These are phyloP conservation scores for Phanerochaete carnosa DNA, from an alignment of 768 basidiomycete species.

Conservation along the genomic window DNA sequence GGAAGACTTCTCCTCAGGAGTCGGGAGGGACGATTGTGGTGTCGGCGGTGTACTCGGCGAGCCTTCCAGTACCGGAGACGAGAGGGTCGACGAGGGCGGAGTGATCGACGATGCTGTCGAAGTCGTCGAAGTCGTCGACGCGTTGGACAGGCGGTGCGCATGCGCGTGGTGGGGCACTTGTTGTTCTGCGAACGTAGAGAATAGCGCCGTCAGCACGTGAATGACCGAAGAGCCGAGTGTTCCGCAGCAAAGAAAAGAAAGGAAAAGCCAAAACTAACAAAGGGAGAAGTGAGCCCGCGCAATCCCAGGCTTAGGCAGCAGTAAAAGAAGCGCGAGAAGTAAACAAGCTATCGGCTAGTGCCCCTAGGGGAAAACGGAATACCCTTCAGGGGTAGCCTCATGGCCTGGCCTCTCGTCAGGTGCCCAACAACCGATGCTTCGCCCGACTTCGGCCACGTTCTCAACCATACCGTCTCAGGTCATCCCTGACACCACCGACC, in stretches of 20 bases:
- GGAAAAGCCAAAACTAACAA: background rate
- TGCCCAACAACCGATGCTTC: too few relatives aligned
- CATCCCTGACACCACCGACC: too few relatives aligned
- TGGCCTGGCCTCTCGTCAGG: background rate
- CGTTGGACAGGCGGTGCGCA: constrained; percentile 16
- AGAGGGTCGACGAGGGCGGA: constrained; percentile 10
- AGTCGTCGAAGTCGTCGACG: constrained; percentile 18
- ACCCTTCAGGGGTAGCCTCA: background rate
- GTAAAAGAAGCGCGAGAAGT: background rate
- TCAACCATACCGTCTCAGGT: background rate
- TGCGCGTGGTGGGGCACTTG: constrained; percentile 1
- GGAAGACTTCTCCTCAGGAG: background rate
- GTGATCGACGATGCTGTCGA: constrained; percentile 3
- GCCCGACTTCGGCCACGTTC: too few relatives aligned
- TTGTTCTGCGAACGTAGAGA: background rate
- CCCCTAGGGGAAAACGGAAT: background rate
- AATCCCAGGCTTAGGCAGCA: background rate
- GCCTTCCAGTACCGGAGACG: background rate
- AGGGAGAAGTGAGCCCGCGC: background rate
- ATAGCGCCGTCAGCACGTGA: background rate
- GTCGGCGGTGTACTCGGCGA: constrained; percentile 17
- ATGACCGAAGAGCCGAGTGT: background rate
- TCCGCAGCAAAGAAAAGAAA: background rate
- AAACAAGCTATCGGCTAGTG: background rate
- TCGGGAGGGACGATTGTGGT: constrained; percentile 11